Evolutionary conservation across 306 rosid genomes (phyloP), one percentile per base, ranked within the genome.

Genomic region (Nissolia schottii): DNA sequence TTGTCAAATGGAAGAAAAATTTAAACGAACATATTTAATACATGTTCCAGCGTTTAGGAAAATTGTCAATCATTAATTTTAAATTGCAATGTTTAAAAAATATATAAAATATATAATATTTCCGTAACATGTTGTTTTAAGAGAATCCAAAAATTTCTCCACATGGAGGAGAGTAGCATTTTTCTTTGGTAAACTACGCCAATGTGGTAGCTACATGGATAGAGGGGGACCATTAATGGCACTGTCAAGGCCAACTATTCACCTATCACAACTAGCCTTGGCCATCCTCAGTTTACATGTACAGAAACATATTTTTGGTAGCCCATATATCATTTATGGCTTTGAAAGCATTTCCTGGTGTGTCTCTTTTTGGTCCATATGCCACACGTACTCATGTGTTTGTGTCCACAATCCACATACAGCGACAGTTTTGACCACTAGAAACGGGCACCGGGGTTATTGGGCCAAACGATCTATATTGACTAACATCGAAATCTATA

Each of bases 171-270:
- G n/a, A n/a, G n/a, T n/a, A n/a, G n/a, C n/a, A 34, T 4, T 34
- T 34, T 34, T 34, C 1, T 5, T 65, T 8, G 32, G 55, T 35
- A 48, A 64, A 41, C 73, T 60, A 12, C 43, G 45, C 56, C 27
- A 24, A 45, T 70, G 70, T 53, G 79, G 77, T 65, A 15, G 37
- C 76, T 45, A 64, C 49, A 73, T 35, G 64, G 14, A 13, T 20
- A 35, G 3, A 18, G 25, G 37, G 76, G 83, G 79, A 3, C 79
- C 81, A 53, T 70, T 72, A 70, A 74, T 78, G 82, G 77, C 83
- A 79, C 64, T 80, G 84, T 83, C 87, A 76, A 63, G 60, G 27
- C 82, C 85, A 82, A 8, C 22, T 25, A 40, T 14, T 85, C 84
- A 82, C 12, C 40, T 24, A 43, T 10, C 37, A 57, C 45, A 62